Evolutionary conservation across 2,329 filamentous ascomycete species (phyloP), one percentile per base, ranked within the genome.

Genomic region (Beauveria scarabaeidicola): DNA sequence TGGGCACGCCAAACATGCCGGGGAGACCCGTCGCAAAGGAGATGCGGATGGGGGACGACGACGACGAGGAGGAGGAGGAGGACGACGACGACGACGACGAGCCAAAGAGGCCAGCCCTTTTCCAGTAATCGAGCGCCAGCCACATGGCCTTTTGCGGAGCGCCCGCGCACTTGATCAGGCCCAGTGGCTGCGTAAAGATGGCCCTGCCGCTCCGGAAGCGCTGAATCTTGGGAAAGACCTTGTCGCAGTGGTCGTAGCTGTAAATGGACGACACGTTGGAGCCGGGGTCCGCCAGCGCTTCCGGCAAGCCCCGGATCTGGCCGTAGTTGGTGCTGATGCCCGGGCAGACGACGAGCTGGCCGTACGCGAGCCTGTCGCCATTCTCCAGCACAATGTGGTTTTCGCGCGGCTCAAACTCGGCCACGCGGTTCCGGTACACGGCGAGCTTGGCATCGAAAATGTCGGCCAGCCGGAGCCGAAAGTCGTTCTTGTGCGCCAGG

Each of bases 141-240:
- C 82, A 85, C 80, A 85, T 80, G 65, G 78, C 73, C 70, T 85
- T 85, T 63, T 85, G 82, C 13, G 82, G 82, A 2, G 81, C 82
- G 46, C 82, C 82, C 2, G 82, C 82, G 63, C 82, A 85, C 69
- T 85, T 85, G 69, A 85, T 74, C 5, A 78, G 73, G 46, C 82
- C 81, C 1, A 78, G 74, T 2, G 82, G 82, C 63, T 84, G 82
- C 1, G 81, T 84, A 72, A 85, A 85, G 63, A 85, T 76, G 43
- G 82, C 82, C 4, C 66, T 71, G 3, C 82, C 82, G 61, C 75
- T 74, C 6, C 73, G 65, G 19, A 84, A 71, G 23, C 71, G 75
- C 61, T 80, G 64, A n/a, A 85, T 74, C 1, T 71, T 77, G 32
- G 66, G 65, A 65, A 78, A 81, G 7, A 78, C 77, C 72, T 84